phyloP scores from a whole-genome alignment of 108 stramenopile species.

The Skeletonema tropicum region DNA sequence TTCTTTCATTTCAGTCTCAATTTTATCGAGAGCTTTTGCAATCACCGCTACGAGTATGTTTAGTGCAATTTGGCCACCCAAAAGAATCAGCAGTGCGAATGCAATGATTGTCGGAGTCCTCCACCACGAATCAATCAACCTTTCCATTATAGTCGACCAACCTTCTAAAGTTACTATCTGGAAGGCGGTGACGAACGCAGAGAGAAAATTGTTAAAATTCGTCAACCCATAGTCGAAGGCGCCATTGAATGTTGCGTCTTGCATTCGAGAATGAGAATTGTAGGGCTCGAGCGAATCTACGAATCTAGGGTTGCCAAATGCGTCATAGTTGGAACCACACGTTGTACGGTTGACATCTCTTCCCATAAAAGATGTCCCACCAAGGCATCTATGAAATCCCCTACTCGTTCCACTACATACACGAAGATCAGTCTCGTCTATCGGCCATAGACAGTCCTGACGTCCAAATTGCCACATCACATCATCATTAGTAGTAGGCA shows the following conservation, averaged over 20 bases:
- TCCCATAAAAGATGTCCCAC: not conserved
- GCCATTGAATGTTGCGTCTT: slow-evolving; percentile 24
- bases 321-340: slow-evolving; percentile 56
- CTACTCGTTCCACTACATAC: slow-evolving; percentile 26
- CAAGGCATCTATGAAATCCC: slow-evolving; percentile 27
- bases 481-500: slow-evolving; percentile 49
- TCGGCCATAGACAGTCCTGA: slow-evolving; percentile 60
- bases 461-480: slow-evolving; percentile 30
- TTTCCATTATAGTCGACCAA: slow-evolving; percentile 67
- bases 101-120: slow-evolving; percentile 28
- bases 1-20: slow-evolving; percentile 37
- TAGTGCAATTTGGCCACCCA: slow-evolving; percentile 70
- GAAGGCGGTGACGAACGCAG: slow-evolving; percentile 65
- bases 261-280: slow-evolving; percentile 31
- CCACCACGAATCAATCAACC: slow-evolving; percentile 45
- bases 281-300: slow-evolving; percentile 31
- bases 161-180: slow-evolving; percentile 81
- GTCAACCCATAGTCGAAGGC: slow-evolving; percentile 68
- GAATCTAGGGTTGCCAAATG: slow-evolving; percentile 47
- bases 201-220: slow-evolving; percentile 57
- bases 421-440: slow-evolving; percentile 41
- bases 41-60: slow-evolving; percentile 82
- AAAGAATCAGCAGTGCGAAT: slow-evolving; percentile 57
- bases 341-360: slow-evolving; percentile 3
- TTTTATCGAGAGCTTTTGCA: slow-evolving; percentile 39